Evolutionary conservation across 202 grass and related monocot genomes (phyloP), one percentile per base, ranked within the genome.

Genomic region (Cymbopogon flexuosus): DNA sequence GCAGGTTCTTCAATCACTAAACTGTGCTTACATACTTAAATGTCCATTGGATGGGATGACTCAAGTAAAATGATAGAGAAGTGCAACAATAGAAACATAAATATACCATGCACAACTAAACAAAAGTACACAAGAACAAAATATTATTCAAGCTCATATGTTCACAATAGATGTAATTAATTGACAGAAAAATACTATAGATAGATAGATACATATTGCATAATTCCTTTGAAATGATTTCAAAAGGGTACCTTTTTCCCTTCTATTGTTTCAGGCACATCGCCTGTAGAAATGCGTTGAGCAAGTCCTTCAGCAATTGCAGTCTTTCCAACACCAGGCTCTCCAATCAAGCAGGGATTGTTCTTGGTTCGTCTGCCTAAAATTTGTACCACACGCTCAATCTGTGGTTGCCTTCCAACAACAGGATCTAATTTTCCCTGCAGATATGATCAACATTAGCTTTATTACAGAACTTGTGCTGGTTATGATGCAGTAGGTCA

Each of bases 281-380:
- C 93, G 27, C 90, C 93, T 79, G 81, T 92, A 27, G 72, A 22
- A 81, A 96, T 96, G 27, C 93, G 87, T 49, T 96, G 93, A 30
- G 93, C 93, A 86, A 96, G 90, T 18, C 93, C 93, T 77, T 96
- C 93, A 19, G 93, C 93, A 88, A 96, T 96, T 70, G 93, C 93
- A 65, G 93, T 96, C 85, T 96, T 96, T 30, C 93, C 93, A 2
- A 96, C 93, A 85, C 93, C 93, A 68, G 93, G 93, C 70, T 96
- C 93, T 58, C 93, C 93, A 83, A 96, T 96, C 43, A 96, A 51
- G 47, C 93, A 96, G 10, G 93, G 93, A 79, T 96, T 96, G 67
- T 96, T 96, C 78, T 96, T 96, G 46, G 93, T 96, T 47, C 93
- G 73, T 34, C 93, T 88, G 22, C 93, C 93, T 52, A 96, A 81